Conservation (phyloP, 257 asterid genomes). For the Plantago major region DNA sequence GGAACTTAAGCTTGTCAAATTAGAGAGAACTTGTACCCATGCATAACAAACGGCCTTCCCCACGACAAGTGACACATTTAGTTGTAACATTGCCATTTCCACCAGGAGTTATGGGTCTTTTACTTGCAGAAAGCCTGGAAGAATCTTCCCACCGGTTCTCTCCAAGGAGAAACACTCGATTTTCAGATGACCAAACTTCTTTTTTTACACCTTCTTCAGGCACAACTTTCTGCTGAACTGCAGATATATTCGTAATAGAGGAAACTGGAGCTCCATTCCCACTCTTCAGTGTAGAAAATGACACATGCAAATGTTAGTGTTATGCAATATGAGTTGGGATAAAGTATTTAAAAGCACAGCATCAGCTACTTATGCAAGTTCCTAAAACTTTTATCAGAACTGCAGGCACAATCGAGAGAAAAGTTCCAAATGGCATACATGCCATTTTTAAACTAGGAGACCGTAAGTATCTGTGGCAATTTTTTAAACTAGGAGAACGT, state of each 20-base stretch:
- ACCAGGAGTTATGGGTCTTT: slow-evolving; percentile 27
- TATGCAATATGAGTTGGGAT: background rate
- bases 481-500: no score
- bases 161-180: slow-evolving; percentile 87
- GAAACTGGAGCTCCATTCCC: slow-evolving; percentile 58
- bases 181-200: slow-evolving; percentile 31
- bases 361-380: no score
- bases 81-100: slow-evolving; percentile 26
- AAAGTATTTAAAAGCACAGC: background rate
- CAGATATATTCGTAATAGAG: slow-evolving; percentile 34
- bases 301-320: background rate
- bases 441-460: no score
- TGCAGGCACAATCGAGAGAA: no score
- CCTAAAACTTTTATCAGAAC: no score
- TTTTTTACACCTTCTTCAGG: slow-evolving; percentile 26
- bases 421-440: no score
- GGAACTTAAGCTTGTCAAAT: background rate
- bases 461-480: no score
- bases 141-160: slow-evolving; percentile 98
- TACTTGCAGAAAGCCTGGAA: slow-evolving; percentile 57
- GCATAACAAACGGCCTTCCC: slow-evolving; percentile 89
- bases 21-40: slow-evolving; percentile 50
- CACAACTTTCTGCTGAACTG: slow-evolving; percentile 35
- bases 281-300: slow-evolving; percentile 22
- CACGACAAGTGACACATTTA: slow-evolving; percentile 68